phyloP scores from a whole-genome alignment of 495 filamentous ascomycete genomes.

The Achaetomiella virescens region DNA sequence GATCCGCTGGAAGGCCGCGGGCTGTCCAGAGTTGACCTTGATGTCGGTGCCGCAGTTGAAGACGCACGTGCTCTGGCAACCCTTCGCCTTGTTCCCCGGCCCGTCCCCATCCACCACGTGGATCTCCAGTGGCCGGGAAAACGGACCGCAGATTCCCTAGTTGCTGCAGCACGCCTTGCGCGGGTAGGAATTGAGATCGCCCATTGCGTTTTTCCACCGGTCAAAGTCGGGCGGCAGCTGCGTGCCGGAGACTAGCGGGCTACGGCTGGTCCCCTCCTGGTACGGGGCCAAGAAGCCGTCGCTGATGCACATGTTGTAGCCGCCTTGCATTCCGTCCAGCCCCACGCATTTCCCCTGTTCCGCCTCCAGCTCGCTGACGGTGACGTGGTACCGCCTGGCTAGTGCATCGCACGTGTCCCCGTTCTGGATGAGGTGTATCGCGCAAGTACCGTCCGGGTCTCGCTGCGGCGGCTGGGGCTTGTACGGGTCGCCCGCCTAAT shows the following conservation, averaged over 20 bases:
- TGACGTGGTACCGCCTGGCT: constrained; percentile 28
- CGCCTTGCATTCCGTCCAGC: constrained; percentile 39
- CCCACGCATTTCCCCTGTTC: constrained; percentile 45
- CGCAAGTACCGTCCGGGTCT: constrained; percentile 37
- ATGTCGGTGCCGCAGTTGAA: constrained; percentile 37
- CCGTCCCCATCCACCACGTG: not conserved
- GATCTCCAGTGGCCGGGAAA: constrained; percentile 6
- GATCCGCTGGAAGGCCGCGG: constrained; percentile 4
- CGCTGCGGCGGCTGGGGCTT: constrained; percentile 28
- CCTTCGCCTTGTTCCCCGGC: not conserved
- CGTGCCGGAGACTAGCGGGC: constrained; percentile 37
- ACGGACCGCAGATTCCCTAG: constrained; percentile 41
- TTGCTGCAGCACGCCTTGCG: constrained; percentile 24
- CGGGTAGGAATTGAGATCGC: constrained; percentile 25
- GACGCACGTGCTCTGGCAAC: constrained; percentile 28
- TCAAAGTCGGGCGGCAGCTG: constrained; percentile 9
- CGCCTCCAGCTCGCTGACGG: constrained; percentile 31
- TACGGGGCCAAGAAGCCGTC: constrained; percentile 36
- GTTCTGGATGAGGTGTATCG: constrained; percentile 25
- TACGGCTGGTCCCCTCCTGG: constrained; percentile 34
- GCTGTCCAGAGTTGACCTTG: constrained; percentile 8
- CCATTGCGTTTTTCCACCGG: constrained; percentile 7
- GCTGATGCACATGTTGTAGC: constrained; percentile 42
- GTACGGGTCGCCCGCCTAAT: constrained; percentile 33
- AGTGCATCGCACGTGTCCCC: constrained; percentile 33